A percentile compares a stretch with the other conserved stretches of the same genome.
These are phyloP conservation scores for Ustilago bromivora DNA, from an alignment of 1,284 basidiomycete species.

Conservation along the genomic window DNA sequence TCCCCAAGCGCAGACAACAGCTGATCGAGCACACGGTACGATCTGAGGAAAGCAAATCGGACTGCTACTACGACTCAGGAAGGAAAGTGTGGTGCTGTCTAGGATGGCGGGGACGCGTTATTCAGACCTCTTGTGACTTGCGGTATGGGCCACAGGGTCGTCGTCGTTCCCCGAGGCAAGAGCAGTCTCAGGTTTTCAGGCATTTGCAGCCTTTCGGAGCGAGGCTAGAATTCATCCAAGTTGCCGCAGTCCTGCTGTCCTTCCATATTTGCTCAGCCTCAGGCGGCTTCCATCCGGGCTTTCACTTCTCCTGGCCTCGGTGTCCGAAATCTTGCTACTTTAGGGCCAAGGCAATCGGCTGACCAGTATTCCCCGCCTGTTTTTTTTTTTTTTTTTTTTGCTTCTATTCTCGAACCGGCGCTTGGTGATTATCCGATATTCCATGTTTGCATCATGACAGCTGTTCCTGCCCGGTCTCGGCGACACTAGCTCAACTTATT, in stretches of 20 bases:
- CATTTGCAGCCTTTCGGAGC: neutral
- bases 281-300: neutral
- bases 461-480: constrained; percentile 3
- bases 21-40: too few relatives aligned
- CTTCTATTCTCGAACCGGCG: constrained; percentile 5
- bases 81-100: too few relatives aligned
- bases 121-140: too few relatives aligned
- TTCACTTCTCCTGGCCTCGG: neutral
- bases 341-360: neutral
- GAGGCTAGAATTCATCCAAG: neutral
- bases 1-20: too few relatives aligned
- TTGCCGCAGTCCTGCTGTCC: neutral
- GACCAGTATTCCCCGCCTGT: neutral
- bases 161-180: too few relatives aligned
- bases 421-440: constrained; percentile 10
- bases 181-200: too few relatives aligned
- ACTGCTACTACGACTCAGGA: too few relatives aligned
- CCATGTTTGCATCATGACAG: constrained; percentile 21
- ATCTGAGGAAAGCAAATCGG: too few relatives aligned
- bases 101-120: too few relatives aligned
- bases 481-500: neutral
- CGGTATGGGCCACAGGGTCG: too few relatives aligned
- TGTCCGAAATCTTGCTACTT: neutral
- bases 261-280: neutral
- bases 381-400: neutral